These are phyloP conservation scores for Calocera cornea DNA, from an alignment of 768 basidiomycete genomes.

Conservation along the genomic window DNA sequence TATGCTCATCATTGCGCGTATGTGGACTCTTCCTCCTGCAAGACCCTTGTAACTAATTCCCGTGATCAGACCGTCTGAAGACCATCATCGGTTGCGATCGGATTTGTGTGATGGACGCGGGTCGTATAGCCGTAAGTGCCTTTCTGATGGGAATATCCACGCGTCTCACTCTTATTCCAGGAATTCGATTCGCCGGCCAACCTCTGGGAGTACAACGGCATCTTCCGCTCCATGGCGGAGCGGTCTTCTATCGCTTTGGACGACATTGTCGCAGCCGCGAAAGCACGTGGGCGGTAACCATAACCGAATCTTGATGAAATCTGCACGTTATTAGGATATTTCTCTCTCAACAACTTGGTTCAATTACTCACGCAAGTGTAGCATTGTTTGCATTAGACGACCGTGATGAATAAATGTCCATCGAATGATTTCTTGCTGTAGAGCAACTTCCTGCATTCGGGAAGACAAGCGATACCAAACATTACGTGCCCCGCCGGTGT, in stretches of 20 bases:
- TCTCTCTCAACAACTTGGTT: background rate
- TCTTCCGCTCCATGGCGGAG: constrained; percentile 80
- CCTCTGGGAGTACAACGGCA: constrained; percentile 47
- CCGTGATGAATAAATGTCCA: background rate
- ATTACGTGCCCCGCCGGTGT: no score
- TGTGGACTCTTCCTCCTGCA: constrained; percentile 21
- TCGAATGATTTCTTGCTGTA: background rate
- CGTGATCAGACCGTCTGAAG: constrained; percentile 51
- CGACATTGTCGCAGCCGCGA: constrained; percentile 39
- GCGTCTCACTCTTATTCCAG: background rate
- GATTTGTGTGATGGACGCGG: constrained; percentile 76
- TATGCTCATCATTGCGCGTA: constrained; percentile 74
- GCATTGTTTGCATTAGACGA: background rate
- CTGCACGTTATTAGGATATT: background rate
- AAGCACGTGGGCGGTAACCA: background rate
- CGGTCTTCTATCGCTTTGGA: constrained; percentile 60
- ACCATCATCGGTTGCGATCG: constrained; percentile 84
- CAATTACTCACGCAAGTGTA: background rate
- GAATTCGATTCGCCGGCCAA: constrained; percentile 72
- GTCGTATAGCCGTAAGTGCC: constrained; percentile 49
- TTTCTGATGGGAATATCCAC: constrained; percentile 13
- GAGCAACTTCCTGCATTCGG: no score
- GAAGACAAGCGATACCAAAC: no score
- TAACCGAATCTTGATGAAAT: background rate
- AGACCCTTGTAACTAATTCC: background rate